phyloP scores from a whole-genome alignment of 495 filamentous ascomycete species.

The Aspergillus nidulans region DNA sequence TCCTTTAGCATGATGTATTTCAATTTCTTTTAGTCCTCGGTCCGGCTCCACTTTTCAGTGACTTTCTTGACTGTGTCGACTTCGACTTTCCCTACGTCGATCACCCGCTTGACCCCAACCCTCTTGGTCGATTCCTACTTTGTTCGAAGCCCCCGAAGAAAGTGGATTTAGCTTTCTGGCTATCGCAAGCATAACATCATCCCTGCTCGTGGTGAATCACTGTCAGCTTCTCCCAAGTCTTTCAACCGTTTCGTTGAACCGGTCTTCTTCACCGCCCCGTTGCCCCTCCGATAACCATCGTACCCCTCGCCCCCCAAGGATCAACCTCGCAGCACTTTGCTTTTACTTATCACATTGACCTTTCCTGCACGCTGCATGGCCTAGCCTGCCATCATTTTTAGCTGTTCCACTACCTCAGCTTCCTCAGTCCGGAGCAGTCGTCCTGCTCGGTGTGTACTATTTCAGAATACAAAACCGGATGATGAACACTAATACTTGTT shows the following conservation, averaged over 20 bases:
- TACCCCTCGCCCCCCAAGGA: background rate
- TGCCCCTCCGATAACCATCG: slow-evolving; percentile 1
- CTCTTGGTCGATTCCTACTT: background rate
- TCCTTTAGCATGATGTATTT: background rate
- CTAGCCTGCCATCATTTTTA: slow-evolving; percentile 6
- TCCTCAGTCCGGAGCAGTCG: background rate
- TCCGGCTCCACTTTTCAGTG: background rate
- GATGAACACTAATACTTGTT: background rate
- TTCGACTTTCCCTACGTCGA: background rate
- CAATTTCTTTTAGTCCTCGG: background rate
- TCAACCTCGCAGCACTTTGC: background rate
- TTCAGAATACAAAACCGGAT: background rate
- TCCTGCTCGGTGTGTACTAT: background rate
- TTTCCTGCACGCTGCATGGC: slow-evolving; percentile 20
- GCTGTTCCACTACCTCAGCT: background rate
- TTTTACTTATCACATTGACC: background rate
- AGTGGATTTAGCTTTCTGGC: background rate
- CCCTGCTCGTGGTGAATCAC: background rate
- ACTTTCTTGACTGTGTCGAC: background rate
- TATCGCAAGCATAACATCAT: slow-evolving; percentile 9
- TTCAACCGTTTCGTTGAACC: slow-evolving; percentile 3
- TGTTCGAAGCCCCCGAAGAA: background rate
- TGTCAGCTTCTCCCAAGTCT: background rate
- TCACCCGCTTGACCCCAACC: background rate
- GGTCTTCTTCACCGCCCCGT: slow-evolving; percentile 6